Conservation (phyloP, 2,329 filamentous ascomycete species). For the Lecanicillium sp. region DNA sequence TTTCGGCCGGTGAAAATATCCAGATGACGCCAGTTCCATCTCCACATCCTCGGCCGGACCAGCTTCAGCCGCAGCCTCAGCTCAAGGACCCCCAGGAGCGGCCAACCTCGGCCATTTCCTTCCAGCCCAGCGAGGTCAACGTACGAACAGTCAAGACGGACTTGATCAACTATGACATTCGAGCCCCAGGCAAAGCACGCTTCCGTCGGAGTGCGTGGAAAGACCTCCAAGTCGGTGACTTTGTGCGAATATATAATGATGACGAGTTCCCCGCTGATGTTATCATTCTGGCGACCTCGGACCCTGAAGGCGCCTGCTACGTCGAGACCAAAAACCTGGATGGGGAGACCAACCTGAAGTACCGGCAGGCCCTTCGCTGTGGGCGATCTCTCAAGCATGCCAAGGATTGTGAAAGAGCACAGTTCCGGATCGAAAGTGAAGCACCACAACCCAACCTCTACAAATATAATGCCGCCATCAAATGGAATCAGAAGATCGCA, state of each 20-base stretch:
- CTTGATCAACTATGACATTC: constrained; percentile 68
- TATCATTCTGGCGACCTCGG: constrained; percentile 86
- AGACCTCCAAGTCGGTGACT: constrained; percentile 89
- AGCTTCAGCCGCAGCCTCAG: no score
- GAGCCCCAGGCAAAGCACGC: constrained; percentile 61
- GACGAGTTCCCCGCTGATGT: constrained; percentile 93
- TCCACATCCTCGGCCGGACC: no score
- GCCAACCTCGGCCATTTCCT: no score
- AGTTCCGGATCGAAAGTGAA: constrained; percentile 88
- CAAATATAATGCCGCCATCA: constrained; percentile 84
- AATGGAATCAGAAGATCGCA: constrained; percentile 71
- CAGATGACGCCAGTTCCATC: constrained; percentile 95
- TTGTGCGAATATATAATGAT: constrained; percentile 92
- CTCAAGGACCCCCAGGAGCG: no score
- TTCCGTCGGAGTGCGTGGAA: constrained; percentile 97
- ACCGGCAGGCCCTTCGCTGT: constrained; percentile 83
- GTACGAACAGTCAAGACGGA: constrained; percentile 43
- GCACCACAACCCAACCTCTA: constrained; percentile 89
- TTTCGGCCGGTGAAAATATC: constrained; percentile 63
- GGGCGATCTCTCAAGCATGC: constrained; percentile 80
- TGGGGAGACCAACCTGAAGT: constrained; percentile 95
- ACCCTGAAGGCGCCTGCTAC: constrained; percentile 90
- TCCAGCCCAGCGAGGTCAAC: no score
- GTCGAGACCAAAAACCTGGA: constrained; percentile 98
- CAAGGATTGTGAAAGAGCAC: constrained; percentile 80